phyloP scores from a whole-genome alignment of 805 yeast genomes.

The Kodamaea leandrae region DNA sequence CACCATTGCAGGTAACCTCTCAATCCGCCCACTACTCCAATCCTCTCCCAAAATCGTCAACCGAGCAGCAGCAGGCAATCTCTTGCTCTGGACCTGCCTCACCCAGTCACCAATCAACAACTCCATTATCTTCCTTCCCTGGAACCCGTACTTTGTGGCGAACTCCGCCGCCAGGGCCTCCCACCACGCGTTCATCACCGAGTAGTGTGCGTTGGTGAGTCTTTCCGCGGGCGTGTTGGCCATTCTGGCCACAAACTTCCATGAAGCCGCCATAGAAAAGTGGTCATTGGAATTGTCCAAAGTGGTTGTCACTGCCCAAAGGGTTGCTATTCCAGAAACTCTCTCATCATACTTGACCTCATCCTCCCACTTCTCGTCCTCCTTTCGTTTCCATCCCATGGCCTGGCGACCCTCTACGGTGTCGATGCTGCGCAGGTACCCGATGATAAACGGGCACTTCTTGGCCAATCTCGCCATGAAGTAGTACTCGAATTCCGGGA shows the following conservation, averaged over 20 bases:
- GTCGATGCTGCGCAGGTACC: conserved; percentile 70
- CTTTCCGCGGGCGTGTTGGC: conserved; percentile 53
- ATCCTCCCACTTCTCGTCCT: conserved; percentile 53
- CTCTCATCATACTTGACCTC: conserved; percentile 78
- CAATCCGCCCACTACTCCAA: conserved; percentile 54
- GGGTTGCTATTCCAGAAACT: conserved; percentile 78
- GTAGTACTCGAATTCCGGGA: conserved; percentile 52
- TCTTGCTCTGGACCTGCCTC: conserved; percentile 44
- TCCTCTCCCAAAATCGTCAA: conserved; percentile 77
- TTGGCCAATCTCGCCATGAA: conserved; percentile 81
- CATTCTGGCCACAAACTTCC: conserved; percentile 74
- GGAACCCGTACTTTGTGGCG: conserved; percentile 57
- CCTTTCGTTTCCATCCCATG: conserved; percentile 77
- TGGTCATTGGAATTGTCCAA: conserved; percentile 20
- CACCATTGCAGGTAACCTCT: conserved; percentile 46
- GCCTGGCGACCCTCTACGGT: conserved; percentile 76
- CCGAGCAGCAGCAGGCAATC: conserved; percentile 76
- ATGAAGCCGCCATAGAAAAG: conserved; percentile 41
- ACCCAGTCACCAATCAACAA: conserved; percentile 54
- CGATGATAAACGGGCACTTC: conserved; percentile 86
- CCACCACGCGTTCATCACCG: conserved; percentile 85
- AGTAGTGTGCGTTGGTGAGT: conserved; percentile 67
- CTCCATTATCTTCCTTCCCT: conserved; percentile 61
- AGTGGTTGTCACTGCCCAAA: conserved; percentile 74
- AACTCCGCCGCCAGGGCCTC: conserved; percentile 70